Percentiles rank a stretch among this genome's conserved stretches.
Evolutionary conservation across 305 asterid genomes (phyloP).

Genomic region (Rubia peregrina): DNA sequence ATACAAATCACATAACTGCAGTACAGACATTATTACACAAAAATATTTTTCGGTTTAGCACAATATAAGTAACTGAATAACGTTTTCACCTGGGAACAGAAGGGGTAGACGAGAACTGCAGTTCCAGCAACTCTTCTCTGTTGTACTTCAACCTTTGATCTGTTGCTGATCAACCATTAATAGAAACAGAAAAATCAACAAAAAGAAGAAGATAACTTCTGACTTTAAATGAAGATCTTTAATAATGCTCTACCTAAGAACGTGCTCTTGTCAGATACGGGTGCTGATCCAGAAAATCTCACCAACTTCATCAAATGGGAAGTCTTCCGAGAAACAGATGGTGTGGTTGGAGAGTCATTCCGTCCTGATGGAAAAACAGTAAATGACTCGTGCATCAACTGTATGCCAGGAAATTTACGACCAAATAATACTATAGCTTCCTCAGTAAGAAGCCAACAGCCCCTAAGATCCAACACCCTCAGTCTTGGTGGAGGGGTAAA

Average conservation of each 20-base stretch:
- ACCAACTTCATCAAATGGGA: constrained; percentile 24
- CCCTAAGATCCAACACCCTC: constrained; percentile 65
- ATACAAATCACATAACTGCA: too few relatives aligned
- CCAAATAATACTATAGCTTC: constrained; percentile 43
- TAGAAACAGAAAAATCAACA: constrained; percentile 5
- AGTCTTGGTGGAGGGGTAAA: constrained; percentile 54
- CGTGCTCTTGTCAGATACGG: constrained; percentile 13
- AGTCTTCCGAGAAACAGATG: constrained; percentile 23
- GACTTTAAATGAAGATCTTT: neutral
- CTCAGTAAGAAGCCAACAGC: constrained; percentile 82
- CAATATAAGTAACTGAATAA: constrained; percentile 18
- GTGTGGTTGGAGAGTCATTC: constrained; percentile 27
- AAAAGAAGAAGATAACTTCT: neutral
- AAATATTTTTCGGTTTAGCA: neutral
- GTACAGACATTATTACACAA: neutral
- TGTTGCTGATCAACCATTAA: constrained; percentile 27
- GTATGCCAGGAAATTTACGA: constrained; percentile 49
- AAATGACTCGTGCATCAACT: constrained; percentile 56
- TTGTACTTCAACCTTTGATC: constrained; percentile 89
- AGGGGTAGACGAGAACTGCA: constrained; percentile 38
- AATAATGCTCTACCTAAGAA: constrained; percentile 43
- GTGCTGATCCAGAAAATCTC: constrained; percentile 30
- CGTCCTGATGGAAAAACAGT: constrained; percentile 25
- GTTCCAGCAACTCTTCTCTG: constrained; percentile 54
- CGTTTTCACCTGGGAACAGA: constrained; percentile 21